Base-by-base conservation (phyloP, 441 rosid genomes). In the Dalechampia spathulata region DNA sequence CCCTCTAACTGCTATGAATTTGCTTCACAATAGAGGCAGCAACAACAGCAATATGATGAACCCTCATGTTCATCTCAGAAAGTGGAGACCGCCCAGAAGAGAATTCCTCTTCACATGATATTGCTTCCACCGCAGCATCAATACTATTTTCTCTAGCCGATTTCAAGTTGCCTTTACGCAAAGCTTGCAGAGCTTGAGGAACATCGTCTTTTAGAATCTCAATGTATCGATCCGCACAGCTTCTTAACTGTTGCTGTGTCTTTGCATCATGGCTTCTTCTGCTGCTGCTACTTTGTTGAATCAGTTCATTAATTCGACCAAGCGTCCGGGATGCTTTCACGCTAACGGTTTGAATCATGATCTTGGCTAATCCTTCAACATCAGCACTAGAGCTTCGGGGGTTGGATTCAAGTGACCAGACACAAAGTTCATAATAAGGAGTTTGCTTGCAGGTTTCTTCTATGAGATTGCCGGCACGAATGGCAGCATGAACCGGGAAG, bases 391-490 rank as follows among this genome's bases (percentile, higher is more conserved):
- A 58, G 59, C 72, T 69, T 0, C 60, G 62, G 27, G 70, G 78
- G 17, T 63, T 52, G 1, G 72, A 45, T 39, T 53, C n/a, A 0
- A 74, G 67, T 1, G 69, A 26, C 38, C 43, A 42, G 30, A 63
- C 44, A 32, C 53, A 60, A 3, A 60, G 52, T 5, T 74, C 65
- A 49, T 69, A 69, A 25, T 66, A 63, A 2, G 75, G 78, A 25
- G 78, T 69, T 28, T 63, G 63, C 49, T 28, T 69, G 59, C 78
- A 70, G 9, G 72, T 69, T 57, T 61, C 34, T 20, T 73, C 64
- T 6, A 74, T 57, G 26, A 70, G 37, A 21, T 52, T 61, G 42
- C 41, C 26, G 13, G 58, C 58, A 4, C 55, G 12, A 20, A 54
- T 66, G 57, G 30, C 38, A 17, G 69, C 69, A 25, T 64, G 7